Base-by-base conservation (phyloP, 2,329 filamentous ascomycete species). In the Coniella vitis region DNA sequence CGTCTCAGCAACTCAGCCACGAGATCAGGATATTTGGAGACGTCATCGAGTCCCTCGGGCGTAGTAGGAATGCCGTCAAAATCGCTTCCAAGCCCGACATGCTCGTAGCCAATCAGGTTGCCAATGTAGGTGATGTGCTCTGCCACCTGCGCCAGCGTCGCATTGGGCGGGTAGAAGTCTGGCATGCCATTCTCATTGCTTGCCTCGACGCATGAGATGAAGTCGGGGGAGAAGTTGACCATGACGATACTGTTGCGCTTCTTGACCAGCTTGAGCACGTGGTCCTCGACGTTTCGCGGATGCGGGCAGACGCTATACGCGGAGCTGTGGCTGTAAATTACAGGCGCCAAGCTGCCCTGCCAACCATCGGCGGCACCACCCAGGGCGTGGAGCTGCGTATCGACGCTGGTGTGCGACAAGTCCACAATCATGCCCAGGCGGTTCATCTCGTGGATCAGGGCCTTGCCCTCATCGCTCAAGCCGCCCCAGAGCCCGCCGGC, bases 341-440 rank as follows among this genome's bases (percentile, higher is more conserved):
- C 76, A 0, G 91, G 90, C 0, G 91, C 90, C 49, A 75, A 70
- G 61, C 85, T 90, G 7, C 87, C 87, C 4, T 69, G 63, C 86
- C 86, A 91, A 17, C 73, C 71, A 19, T 72, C 69, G 8, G 64
- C 64, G 2, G 68, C 57, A 13, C 75, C 83, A 4, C 79, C 80
- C 0, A 96, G 76, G 0, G 91, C 87, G 58, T 95, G 87, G 7
- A 82, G 70, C 87, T 94, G 93, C 0, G 90, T 95, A 52, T 91
- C 85, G 49, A 79, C 77, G 58, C 85, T 79, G 4, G 73, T 72
- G 64, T 96, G 91, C 7, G 86, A 78, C 32, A 96, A 74, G 62
- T 96, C 91, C 36, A 97, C 86, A n/a, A 96, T 81, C 83, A 96
- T 90, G 21, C 91, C 91, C 2, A 96, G 72, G 3, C 91, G 79